phyloP scores from a whole-genome alignment of 176 grass and related monocot genomes.

The Aegilops umbellulata region DNA sequence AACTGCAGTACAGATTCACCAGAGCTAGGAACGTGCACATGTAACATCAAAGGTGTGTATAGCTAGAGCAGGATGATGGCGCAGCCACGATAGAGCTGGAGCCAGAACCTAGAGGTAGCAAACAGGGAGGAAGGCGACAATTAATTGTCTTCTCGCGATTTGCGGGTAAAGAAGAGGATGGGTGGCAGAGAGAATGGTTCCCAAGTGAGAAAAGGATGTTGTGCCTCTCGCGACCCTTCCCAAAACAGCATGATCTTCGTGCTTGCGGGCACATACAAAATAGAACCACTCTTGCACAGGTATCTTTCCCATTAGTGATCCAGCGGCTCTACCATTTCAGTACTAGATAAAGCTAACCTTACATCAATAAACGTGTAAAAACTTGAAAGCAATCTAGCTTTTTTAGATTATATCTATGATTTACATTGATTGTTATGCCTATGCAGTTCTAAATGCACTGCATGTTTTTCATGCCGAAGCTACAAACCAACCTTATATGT shows the following conservation, averaged over 20 bases:
- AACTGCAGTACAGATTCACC: no score
- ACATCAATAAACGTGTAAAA: not conserved
- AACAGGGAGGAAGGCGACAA: no score
- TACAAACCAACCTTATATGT: not conserved
- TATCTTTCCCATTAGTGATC: not conserved
- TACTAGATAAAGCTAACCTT: not conserved
- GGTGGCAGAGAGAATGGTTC: no score
- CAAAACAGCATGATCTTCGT: not conserved
- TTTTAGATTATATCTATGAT: not conserved
- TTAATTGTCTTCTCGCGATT: no score
- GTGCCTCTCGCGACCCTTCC: not conserved
- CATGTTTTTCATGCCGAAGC: not conserved
- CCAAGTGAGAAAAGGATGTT: not conserved
- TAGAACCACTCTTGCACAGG: not conserved
- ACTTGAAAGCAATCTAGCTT: not conserved
- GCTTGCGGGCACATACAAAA: not conserved
- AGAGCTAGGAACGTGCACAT: no score
- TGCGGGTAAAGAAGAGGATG: no score
- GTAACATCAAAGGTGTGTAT: no score
- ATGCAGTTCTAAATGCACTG: not conserved
- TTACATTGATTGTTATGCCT: not conserved
- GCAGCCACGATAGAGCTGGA: no score
- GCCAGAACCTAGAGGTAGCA: no score
- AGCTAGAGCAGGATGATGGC: no score
- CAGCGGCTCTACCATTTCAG: not conserved